Evolutionary conservation across 2,329 filamentous ascomycete genomes (phyloP).

Genomic region (Phyllosticta citribraziliensis): DNA sequence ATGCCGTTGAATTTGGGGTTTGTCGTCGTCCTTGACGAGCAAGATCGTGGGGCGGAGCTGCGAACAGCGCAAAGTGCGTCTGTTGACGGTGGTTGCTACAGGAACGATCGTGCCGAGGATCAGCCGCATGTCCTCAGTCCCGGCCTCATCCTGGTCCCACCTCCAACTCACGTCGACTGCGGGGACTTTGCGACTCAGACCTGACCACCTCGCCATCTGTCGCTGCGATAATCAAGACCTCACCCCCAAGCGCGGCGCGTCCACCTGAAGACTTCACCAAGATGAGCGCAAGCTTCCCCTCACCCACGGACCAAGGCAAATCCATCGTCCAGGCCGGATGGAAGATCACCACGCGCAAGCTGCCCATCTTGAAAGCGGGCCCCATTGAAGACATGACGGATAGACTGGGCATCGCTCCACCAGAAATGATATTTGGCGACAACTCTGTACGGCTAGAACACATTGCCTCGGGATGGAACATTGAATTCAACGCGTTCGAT

Average conservation of each 20-base stretch:
- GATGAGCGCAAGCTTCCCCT: conserved; percentile 3
- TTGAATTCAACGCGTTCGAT: conserved; percentile 76
- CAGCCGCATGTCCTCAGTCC: conserved; percentile 7
- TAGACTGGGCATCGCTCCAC: conserved; percentile 73
- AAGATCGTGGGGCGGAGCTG: not conserved
- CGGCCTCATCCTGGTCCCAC: not conserved
- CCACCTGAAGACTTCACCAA: not conserved
- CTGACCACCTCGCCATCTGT: not conserved
- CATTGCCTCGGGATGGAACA: conserved; percentile 60
- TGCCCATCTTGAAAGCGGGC: conserved; percentile 85
- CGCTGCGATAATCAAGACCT: not conserved
- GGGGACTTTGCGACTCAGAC: not conserved
- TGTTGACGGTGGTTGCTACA: conserved; percentile 10
- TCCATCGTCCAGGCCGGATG: conserved; percentile 44
- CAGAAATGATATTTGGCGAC: conserved; percentile 99
- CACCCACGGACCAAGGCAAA: conserved; percentile 18
- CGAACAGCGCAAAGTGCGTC: not conserved
- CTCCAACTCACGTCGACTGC: not conserved
- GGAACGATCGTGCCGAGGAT: not conserved
- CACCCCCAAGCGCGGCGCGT: not conserved
- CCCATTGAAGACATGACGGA: conserved; percentile 80
- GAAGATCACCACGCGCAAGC: conserved; percentile 72
- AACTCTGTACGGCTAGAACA: conserved; percentile 74
- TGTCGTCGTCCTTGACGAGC: conserved; percentile 10
- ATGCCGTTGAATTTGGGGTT: not conserved